Evolutionary conservation across 345 rosid genomes (phyloP).

Genomic region (Linum usitatissimum): DNA sequence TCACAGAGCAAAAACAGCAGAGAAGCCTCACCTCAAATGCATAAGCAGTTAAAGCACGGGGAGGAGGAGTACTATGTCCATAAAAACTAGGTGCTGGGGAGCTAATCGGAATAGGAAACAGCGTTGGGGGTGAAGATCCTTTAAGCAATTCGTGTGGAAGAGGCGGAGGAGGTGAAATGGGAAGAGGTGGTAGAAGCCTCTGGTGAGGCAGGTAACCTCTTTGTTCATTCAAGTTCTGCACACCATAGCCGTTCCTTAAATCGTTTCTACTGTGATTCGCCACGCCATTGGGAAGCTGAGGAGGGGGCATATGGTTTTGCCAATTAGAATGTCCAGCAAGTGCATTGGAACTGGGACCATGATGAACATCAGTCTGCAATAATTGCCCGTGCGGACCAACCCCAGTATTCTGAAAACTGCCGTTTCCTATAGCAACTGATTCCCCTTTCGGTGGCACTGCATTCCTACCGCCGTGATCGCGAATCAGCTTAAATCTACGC

Average conservation of each 20-base stretch:
- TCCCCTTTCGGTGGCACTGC: background rate
- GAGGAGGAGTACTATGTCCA: constrained; percentile 8
- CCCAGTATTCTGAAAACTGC: background rate
- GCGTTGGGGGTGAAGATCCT: constrained; percentile 24
- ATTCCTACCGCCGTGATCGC: constrained; percentile 39
- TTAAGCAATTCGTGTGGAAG: constrained; percentile 34
- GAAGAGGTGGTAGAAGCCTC: constrained; percentile 27
- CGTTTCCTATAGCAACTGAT: background rate
- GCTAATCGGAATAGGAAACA: constrained; percentile 40
- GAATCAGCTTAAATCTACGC: constrained; percentile 72
- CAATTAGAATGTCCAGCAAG: constrained; percentile 8
- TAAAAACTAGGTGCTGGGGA: constrained; percentile 23
- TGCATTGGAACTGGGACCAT: constrained; percentile 1
- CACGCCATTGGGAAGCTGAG: constrained; percentile 2
- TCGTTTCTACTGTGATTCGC: background rate
- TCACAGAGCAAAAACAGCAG: constrained; percentile 3
- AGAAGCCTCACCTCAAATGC: constrained; percentile 22
- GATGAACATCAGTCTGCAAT: constrained; percentile 8
- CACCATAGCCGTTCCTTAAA: constrained; percentile 4
- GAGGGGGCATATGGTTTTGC: constrained; percentile 13
- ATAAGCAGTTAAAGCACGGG: constrained; percentile 18
- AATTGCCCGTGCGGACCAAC: constrained; percentile 5
- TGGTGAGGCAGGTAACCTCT: constrained; percentile 14
- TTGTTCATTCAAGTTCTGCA: constrained; percentile 15
- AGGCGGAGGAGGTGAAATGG: constrained; percentile 61